Conservation (phyloP, 768 basidiomycete species). For the Lentinula lateritia region DNA sequence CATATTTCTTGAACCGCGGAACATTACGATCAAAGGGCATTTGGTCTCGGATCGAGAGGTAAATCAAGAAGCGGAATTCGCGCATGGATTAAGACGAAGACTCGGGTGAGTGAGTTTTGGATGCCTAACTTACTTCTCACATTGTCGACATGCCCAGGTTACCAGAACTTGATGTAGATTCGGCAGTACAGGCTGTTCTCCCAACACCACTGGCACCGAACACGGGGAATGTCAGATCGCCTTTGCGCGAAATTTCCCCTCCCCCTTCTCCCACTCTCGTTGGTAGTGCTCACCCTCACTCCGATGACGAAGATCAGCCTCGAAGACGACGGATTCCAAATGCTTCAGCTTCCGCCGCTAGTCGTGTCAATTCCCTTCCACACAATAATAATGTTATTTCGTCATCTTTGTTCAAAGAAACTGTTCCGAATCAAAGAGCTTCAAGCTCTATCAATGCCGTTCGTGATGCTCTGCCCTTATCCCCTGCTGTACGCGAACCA, state of each 20-base stretch:
- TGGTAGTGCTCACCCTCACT: slow-evolving; percentile 13
- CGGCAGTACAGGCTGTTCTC: background rate
- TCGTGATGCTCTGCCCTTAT: slow-evolving; percentile 9
- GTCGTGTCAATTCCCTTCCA: background rate
- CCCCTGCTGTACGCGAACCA: slow-evolving; percentile 9
- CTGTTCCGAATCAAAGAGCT: background rate
- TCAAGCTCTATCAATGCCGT: background rate
- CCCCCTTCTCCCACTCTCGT: slow-evolving; percentile 17
- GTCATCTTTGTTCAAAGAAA: background rate
- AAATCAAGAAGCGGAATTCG: slow-evolving; percentile 53
- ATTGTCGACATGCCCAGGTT: slow-evolving; percentile 13
- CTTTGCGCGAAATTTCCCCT: slow-evolving; percentile 22
- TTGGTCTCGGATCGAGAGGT: slow-evolving; percentile 60
- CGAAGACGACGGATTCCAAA: slow-evolving; percentile 19
- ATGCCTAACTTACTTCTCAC: background rate
- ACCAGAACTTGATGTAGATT: slow-evolving; percentile 14
- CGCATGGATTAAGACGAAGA: slow-evolving; percentile 51
- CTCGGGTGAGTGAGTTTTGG: slow-evolving; percentile 50
- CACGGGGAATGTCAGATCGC: slow-evolving; percentile 15
- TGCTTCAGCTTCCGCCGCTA: slow-evolving; percentile 5
- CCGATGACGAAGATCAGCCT: slow-evolving; percentile 23
- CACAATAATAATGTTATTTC: background rate
- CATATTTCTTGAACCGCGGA: slow-evolving; percentile 71
- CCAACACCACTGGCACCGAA: slow-evolving; percentile 5
- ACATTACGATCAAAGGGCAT: slow-evolving; percentile 55